Conservation (phyloP, 2,329 filamentous ascomycete species). For the Pseudogymnoascus sp. region DNA sequence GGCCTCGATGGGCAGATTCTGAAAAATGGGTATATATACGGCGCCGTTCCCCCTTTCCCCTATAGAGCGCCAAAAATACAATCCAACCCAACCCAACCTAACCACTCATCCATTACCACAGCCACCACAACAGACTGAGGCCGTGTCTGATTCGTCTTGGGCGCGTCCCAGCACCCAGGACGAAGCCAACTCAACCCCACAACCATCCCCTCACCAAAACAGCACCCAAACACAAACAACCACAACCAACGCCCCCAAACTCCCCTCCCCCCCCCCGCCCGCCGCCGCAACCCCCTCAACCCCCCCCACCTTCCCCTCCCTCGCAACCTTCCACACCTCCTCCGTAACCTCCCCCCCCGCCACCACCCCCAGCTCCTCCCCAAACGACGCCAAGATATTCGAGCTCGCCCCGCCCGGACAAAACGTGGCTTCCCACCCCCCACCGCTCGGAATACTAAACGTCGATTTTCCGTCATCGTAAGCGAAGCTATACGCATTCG, state of each 20-base stretch:
- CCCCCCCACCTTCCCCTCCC: neutral
- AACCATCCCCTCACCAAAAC: neutral
- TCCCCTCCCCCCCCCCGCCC: neutral
- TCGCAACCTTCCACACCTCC: slow-evolving; percentile 22
- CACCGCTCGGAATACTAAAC: slow-evolving; percentile 56
- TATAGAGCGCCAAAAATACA: neutral
- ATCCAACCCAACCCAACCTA: neutral
- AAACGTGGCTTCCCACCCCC: slow-evolving; percentile 70
- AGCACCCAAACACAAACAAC: neutral
- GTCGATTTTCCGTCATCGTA: slow-evolving; percentile 51
- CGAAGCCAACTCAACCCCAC: neutral
- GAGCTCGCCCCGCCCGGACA: slow-evolving; percentile 58
- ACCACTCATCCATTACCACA: neutral
- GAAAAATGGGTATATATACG: slow-evolving; percentile 3
- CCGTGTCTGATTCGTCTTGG: too few species aligned
- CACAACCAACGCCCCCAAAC: slow-evolving; percentile 7
- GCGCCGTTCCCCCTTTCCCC: neutral
- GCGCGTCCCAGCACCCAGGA: too few species aligned
- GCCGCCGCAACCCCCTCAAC: neutral
- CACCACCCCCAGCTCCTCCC: slow-evolving; percentile 37
- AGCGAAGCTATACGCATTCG: slow-evolving; percentile 76
- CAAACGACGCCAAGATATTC: slow-evolving; percentile 46
- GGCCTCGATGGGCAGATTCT: neutral
- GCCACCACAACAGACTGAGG: neutral
- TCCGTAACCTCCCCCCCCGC: slow-evolving; percentile 32